Evolutionary conservation across 108 stramenopile genomes (phyloP).

Genomic region (Cyclotella sp.): DNA sequence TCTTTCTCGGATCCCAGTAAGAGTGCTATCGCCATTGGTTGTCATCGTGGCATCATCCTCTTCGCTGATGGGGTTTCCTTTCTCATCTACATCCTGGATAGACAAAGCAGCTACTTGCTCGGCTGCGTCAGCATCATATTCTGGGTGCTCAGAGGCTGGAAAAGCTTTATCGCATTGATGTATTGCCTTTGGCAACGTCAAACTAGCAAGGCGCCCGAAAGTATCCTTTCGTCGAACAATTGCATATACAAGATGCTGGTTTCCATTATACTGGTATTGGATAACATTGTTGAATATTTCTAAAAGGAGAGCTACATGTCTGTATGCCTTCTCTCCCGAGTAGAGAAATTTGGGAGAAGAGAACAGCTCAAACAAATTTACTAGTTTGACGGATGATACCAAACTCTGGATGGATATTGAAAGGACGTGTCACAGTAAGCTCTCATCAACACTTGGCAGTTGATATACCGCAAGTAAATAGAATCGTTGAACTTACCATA

Average conservation of each 20-base stretch:
- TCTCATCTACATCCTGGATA: slow-evolving; percentile 55
- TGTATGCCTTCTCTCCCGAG: slow-evolving; percentile 88
- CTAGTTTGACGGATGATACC: slow-evolving; percentile 92
- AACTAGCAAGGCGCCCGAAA: slow-evolving; percentile 78
- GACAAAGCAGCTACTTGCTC: slow-evolving; percentile 49
- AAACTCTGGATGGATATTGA: slow-evolving; percentile 45
- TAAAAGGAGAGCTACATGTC: slow-evolving; percentile 88
- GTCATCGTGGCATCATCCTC: slow-evolving; percentile 34
- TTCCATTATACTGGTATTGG: slow-evolving; percentile 98
- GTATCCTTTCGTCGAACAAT: slow-evolving; percentile 90
- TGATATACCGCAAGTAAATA: neutral
- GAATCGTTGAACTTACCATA: slow-evolving; percentile 42
- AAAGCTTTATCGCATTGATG: slow-evolving; percentile 80
- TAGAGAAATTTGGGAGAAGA: slow-evolving; percentile 91
- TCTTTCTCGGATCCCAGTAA: slow-evolving; percentile 36
- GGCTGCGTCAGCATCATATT: slow-evolving; percentile 70
- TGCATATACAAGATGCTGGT: slow-evolving; percentile 97
- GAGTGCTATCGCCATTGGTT: slow-evolving; percentile 29
- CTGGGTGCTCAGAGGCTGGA: slow-evolving; percentile 61
- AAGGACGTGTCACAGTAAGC: neutral
- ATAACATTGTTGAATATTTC: slow-evolving; percentile 98
- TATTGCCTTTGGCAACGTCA: slow-evolving; percentile 78
- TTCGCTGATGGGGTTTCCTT: slow-evolving; percentile 62
- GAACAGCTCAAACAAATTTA: slow-evolving; percentile 95
- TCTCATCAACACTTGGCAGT: neutral